Evolutionary conservation across 2,329 filamentous ascomycete genomes (phyloP).

Genomic region (Apiospora aurea): DNA sequence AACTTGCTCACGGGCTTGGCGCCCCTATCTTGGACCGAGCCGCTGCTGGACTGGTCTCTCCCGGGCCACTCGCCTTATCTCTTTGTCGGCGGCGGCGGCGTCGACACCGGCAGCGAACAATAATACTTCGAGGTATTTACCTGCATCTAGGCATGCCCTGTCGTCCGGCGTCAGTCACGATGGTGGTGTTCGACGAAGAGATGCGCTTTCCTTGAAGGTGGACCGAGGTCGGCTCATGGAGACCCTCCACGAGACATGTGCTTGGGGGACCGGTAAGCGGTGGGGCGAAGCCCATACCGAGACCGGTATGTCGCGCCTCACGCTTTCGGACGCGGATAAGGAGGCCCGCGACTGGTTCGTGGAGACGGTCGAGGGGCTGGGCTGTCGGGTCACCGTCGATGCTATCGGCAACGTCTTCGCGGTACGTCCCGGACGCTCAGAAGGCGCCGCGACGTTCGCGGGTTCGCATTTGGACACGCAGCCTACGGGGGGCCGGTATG

Average conservation of each 20-base stretch:
- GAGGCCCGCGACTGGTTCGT: conserved; percentile 79
- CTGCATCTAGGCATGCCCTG: not conserved
- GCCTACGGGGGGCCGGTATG: conserved; percentile 71
- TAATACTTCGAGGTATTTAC: not conserved
- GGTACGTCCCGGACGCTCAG: conserved; percentile 65
- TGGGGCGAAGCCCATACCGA: conserved; percentile 62
- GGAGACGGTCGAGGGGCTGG: conserved; percentile 65
- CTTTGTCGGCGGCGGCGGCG: not conserved
- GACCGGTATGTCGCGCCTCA: conserved; percentile 78
- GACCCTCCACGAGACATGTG: conserved; percentile 69
- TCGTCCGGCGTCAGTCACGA: not conserved
- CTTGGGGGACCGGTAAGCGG: conserved; percentile 70
- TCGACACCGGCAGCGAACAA: not conserved
- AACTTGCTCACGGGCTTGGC: not conserved
- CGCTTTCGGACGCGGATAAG: conserved; percentile 75
- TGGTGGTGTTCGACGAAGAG: not conserved
- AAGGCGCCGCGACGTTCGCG: conserved; percentile 69
- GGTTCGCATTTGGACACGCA: conserved; percentile 75
- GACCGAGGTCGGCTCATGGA: conserved; percentile 66
- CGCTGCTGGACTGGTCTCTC: not conserved
- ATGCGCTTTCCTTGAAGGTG: conserved; percentile 44
- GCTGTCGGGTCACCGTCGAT: conserved; percentile 73
- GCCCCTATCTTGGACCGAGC: not conserved
- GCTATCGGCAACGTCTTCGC: conserved; percentile 85
- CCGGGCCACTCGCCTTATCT: not conserved